A percentile compares a stretch with the other conserved stretches of the same genome.
These are phyloP conservation scores for Teratosphaeria nubilosa DNA, from an alignment of 2,329 filamentous ascomycete genomes.

Conservation along the genomic window DNA sequence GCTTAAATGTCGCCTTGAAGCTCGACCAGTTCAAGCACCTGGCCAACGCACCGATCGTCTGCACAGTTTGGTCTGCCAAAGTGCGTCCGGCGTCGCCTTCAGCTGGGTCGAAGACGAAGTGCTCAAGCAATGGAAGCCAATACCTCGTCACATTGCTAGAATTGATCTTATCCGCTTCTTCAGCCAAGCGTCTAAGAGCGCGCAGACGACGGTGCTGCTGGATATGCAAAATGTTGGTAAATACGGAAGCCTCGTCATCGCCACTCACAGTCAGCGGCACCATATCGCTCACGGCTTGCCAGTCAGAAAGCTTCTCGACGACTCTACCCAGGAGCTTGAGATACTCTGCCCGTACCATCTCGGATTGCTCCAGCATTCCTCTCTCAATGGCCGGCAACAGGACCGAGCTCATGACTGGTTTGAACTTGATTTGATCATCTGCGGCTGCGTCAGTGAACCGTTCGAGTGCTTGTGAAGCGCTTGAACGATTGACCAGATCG, in stretches of 20 bases:
- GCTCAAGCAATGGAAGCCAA: conserved; percentile 83
- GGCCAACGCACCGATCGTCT: conserved; percentile 64
- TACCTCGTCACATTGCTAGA: conserved; percentile 75
- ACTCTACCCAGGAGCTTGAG: conserved; percentile 70
- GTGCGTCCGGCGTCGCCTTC: conserved; percentile 72
- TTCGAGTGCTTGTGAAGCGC: conserved; percentile 71
- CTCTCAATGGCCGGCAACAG: conserved; percentile 67
- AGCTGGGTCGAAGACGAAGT: conserved; percentile 78
- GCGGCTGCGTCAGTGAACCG: conserved; percentile 58
- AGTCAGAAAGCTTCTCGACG: conserved; percentile 58
- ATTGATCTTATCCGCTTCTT: conserved; percentile 56
- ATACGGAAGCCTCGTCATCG: conserved; percentile 78
- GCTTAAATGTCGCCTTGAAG: conserved; percentile 71
- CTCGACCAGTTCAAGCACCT: conserved; percentile 80
- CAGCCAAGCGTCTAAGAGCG: conserved; percentile 66
- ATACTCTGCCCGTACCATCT: conserved; percentile 75
- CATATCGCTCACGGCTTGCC: conserved; percentile 65
- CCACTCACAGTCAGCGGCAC: conserved; percentile 56
- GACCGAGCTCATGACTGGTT: conserved; percentile 49
- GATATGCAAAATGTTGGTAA: conserved; percentile 84
- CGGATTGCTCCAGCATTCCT: conserved; percentile 64
- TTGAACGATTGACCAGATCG: conserved; percentile 75
- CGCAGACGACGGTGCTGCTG: conserved; percentile 77
- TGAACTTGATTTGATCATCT: conserved; percentile 40
- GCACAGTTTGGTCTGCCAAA: conserved; percentile 75